Evolutionary conservation across 2,329 filamentous ascomycete genomes (phyloP).

Genomic region (Akanthomyces uredinophilus): DNA sequence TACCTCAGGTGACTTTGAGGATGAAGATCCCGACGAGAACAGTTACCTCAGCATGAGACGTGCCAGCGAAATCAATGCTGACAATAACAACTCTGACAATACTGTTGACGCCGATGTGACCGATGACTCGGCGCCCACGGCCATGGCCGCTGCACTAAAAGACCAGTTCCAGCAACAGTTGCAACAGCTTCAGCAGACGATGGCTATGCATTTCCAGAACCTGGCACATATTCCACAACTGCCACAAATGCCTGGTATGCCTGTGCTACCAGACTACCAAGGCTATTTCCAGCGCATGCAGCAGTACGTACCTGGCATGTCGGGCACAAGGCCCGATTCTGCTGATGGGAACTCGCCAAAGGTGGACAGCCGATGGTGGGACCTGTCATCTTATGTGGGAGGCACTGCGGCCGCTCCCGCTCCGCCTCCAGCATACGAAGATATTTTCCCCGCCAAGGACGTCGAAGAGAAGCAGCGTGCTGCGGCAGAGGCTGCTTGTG

Average conservation of each 20-base stretch:
- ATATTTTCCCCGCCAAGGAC: constrained; percentile 61
- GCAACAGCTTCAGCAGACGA: constrained; percentile 69
- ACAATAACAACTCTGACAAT: constrained; percentile 34
- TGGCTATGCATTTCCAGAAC: constrained; percentile 62
- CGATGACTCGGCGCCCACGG: constrained; percentile 46
- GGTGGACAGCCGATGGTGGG: constrained; percentile 60
- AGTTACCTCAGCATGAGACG: constrained; percentile 33
- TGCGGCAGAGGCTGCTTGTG: constrained; percentile 52
- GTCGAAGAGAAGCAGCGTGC: constrained; percentile 53
- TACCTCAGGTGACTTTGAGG: constrained; percentile 39
- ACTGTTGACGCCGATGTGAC: constrained; percentile 30
- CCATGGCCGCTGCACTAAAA: constrained; percentile 64
- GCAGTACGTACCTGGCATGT: constrained; percentile 64
- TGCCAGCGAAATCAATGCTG: constrained; percentile 24
- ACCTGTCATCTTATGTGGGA: constrained; percentile 52
- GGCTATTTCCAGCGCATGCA: constrained; percentile 62
- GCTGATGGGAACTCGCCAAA: constrained; percentile 36
- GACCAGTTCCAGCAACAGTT: constrained; percentile 70
- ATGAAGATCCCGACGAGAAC: constrained; percentile 36
- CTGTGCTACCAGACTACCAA: constrained; percentile 66
- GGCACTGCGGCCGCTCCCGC: constrained; percentile 43
- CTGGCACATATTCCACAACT: constrained; percentile 52
- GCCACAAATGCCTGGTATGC: constrained; percentile 57
- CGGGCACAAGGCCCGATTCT: constrained; percentile 44
- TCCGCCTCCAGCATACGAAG: constrained; percentile 71